Conservation (phyloP, 352 stramenopile species). For the Phytopythium kandeliae region DNA sequence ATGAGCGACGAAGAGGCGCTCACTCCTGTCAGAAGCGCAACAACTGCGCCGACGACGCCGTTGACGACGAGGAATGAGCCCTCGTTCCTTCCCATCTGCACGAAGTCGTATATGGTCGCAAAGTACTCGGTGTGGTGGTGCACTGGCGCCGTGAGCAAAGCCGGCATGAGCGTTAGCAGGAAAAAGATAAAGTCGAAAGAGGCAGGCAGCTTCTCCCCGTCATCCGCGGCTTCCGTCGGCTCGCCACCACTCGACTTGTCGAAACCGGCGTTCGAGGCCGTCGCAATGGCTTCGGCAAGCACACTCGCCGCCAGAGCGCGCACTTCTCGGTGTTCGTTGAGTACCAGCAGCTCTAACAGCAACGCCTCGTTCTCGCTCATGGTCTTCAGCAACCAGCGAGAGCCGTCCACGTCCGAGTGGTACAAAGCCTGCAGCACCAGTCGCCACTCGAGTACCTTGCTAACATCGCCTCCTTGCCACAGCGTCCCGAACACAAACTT, state of each 20-base stretch:
- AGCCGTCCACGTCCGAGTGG: conserved; percentile 56
- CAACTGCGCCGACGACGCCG: conserved; percentile 72
- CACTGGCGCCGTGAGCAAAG: conserved; percentile 57
- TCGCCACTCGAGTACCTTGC: conserved; percentile 71
- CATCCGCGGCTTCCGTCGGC: conserved; percentile 5
- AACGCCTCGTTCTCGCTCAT: conserved; percentile 58
- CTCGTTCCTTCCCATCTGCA: conserved; percentile 78
- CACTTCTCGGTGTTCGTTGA: conserved; percentile 60
- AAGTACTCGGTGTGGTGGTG: conserved; percentile 73
- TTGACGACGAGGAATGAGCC: conserved; percentile 79
- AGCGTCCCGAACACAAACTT: conserved; percentile 86
- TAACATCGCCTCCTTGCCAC: conserved; percentile 75
- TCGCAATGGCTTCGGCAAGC: conserved; percentile 61
- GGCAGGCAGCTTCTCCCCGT: conserved; percentile 34
- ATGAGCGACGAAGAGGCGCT: conserved; percentile 18
- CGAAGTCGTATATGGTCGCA: conserved; percentile 67
- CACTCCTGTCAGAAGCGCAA: conserved; percentile 56
- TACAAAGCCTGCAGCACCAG: conserved; percentile 65
- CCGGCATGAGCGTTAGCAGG: conserved; percentile 74
- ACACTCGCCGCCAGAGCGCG: conserved; percentile 68
- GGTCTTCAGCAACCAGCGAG: conserved; percentile 64
- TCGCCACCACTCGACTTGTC: conserved; percentile 9
- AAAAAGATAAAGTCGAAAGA: conserved; percentile 83
- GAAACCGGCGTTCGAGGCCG: conserved; percentile 43
- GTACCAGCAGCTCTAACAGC: conserved; percentile 67